phyloP scores from a whole-genome alignment of 495 filamentous ascomycete genomes.

The Copromyces sp. region DNA sequence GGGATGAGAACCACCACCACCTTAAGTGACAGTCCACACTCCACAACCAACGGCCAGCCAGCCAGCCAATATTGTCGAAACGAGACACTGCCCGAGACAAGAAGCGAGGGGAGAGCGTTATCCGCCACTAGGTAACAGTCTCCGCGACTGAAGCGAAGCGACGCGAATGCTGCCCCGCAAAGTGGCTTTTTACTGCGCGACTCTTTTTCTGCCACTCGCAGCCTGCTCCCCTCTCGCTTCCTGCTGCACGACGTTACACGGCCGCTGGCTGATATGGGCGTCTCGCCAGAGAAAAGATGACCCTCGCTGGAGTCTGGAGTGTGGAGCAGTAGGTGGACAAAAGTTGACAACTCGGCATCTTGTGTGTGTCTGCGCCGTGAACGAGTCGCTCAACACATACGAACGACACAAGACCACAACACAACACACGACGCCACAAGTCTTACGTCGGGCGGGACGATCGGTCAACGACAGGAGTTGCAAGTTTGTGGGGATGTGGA shows the following conservation, averaged over 20 bases:
- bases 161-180: background rate
- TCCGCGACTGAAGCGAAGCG: background rate
- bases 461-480: background rate
- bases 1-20: background rate
- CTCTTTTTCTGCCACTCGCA: background rate
- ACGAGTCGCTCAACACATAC: background rate
- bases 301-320: background rate
- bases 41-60: background rate
- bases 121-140: background rate
- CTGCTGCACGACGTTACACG: background rate
- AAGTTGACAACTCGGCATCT: background rate
- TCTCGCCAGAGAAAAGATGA: background rate
- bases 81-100: background rate
- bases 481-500: background rate
- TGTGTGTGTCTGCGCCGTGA: background rate
- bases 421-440: background rate
- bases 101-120: background rate
- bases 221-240: background rate
- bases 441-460: background rate
- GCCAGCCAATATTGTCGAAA: background rate
- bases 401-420: background rate
- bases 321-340: background rate
- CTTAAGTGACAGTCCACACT: background rate
- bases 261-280: background rate
- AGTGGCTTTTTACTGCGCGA: background rate